These are phyloP conservation scores for Cutaneotrichosporon daszewskae DNA, from an alignment of 1,284 basidiomycete genomes.

Conservation along the genomic window DNA sequence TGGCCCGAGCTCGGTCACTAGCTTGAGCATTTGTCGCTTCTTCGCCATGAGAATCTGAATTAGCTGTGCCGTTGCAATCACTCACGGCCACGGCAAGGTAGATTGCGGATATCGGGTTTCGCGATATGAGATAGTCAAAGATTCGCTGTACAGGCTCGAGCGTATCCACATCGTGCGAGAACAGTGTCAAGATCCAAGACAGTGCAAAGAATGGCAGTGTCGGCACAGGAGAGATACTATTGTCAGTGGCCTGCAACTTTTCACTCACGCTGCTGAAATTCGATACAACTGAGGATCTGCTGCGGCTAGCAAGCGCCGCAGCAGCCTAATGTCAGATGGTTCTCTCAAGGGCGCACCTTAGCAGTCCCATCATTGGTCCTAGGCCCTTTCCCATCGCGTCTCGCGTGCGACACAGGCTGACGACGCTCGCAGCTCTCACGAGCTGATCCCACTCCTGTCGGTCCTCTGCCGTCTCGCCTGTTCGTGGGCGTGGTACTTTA, in stretches of 20 bases:
- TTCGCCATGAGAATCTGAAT: conserved; percentile 45
- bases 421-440: conserved; percentile 56
- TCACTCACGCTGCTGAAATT: conserved; percentile 51
- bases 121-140: conserved; percentile 77
- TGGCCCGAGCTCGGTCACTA: conserved; percentile 29
- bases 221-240: conserved; percentile 36
- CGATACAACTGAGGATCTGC: conserved; percentile 66
- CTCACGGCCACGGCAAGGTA: conserved; percentile 77
- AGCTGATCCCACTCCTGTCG: conserved; percentile 52
- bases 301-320: conserved; percentile 62
- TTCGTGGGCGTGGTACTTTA: conserved; percentile 1
- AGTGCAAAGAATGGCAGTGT: conserved; percentile 60
- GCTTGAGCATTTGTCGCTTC: conserved; percentile 38
- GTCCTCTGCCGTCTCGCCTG: conserved; percentile 19
- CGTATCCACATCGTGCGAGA: conserved; percentile 83
- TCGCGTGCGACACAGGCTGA: conserved; percentile 69
- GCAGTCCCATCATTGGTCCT: conserved; percentile 74
- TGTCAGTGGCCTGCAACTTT: background rate
- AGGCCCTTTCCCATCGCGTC: conserved; percentile 83
- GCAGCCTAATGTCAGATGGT: conserved; percentile 51
- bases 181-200: conserved; percentile 81
- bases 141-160: conserved; percentile 76
- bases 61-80: conserved; percentile 12
- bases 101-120: conserved; percentile 72
- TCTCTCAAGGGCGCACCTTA: conserved; percentile 54